Base-by-base conservation (phyloP, 2,329 filamentous ascomycete species). In the Talaromyces verruculosus region DNA sequence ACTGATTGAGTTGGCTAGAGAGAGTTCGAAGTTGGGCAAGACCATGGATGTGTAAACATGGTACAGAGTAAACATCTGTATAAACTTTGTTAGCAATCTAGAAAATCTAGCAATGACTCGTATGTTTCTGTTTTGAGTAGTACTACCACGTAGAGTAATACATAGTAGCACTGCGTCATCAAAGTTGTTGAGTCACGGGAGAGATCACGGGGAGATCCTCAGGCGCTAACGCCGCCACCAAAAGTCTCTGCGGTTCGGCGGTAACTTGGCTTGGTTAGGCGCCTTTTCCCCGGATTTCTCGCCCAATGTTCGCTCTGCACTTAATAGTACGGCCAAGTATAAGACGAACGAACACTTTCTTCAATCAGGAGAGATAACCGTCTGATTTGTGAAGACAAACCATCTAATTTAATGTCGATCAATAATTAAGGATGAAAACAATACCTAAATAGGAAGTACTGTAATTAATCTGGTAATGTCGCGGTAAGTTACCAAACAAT, bases 1-100 rank as follows among this genome's bases (percentile, higher is more conserved):
- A 65, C 77, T 88, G 68, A 84, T 88, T 69, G 86, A 88, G 74
- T 72, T 85, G 67, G 84, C 83, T 17, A 79, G 79, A 68, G 78
- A 84, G 75, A 87, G 84, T 71, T 85, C 84, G 15, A 78, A 77
- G 69, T 77, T 75, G 68, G 84, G 84, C 4, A 82, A 77, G 76
- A 85, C 84, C 1, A 47, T 84, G 68, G 73, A 77, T 60, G 73
- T 80, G 17, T 68, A 64, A 25, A 55, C 13, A 15, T 35, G 22
- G 8, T 10, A 35, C 8, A 35, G 10, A 35, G 33, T 33, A 33
- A 33, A 33, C 30, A 33, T 8, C 30, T 2, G 30, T 19, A 8
- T 45, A 45, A n/a, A 19, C 41, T 45, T 2, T 35, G 11, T 35
- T 1, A 35, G 4, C 33, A 11, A 1, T 37, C 35, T 37, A 15